Evolutionary conservation across 2,329 filamentous ascomycete genomes (phyloP), one percentile per base, ranked within the genome.

Genomic region (Penicillium thymicola): DNA sequence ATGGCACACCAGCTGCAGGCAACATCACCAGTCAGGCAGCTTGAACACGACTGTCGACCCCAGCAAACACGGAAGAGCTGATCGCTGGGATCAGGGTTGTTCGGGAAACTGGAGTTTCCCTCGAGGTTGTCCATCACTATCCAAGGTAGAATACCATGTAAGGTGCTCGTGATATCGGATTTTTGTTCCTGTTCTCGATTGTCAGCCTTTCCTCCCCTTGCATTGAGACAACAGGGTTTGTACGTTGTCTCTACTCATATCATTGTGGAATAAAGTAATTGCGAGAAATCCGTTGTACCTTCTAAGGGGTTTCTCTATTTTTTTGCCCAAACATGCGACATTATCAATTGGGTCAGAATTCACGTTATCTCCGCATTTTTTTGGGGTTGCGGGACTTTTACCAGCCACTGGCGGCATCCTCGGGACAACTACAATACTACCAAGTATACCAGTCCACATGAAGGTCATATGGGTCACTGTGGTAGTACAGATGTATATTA

Each of bases 1-100:
- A 68, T 68, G 21, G 72, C 62, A 51, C 73, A 76, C 73, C 73
- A 75, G 45, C 71, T 75, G 62, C 73, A 76, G 8, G 64, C 58
- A 8, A 63, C 59, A 53, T 68, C 66, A 2, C 69, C 67, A n/a
- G 64, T 55, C 45, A 75, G 54, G 56, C 73, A 76, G 25, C 59
- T 57, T 11, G 63, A 61, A 57, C 73, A 76, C 1, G 70, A 70
- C 54, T 76, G 73, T 36, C 69, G 61, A 5, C 69, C 61, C 73
- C 73, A 75, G 58, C 73, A 75, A 34, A 68, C 38, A 46, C 66
- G 57, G 38, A 74, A 70, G 40, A 73, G 59, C 16, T 66, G 63
- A 38, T 72, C 69, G 25, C 47, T 55, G 7, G 27, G 45, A 18
- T 67, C 55, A 8, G 52, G 38, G 25, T 43, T 42, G 11, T 11